Conservation (phyloP, 331 rosid genomes). For the Quercus tomentella region DNA sequence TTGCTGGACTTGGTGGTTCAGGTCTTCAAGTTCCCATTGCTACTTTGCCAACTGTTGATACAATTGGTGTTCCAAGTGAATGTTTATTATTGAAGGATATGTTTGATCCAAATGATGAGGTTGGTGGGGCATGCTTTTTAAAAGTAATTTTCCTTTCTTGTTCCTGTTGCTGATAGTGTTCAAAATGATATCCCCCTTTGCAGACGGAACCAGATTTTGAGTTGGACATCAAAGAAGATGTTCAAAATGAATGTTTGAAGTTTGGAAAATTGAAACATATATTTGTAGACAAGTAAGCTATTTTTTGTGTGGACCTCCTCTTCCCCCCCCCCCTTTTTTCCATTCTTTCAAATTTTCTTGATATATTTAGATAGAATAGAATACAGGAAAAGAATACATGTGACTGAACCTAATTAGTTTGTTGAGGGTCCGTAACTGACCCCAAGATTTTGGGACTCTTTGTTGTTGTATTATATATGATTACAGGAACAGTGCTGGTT, state of each 20-base stretch:
- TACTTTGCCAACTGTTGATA: slow-evolving; percentile 41
- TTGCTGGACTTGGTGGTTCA: slow-evolving; percentile 52
- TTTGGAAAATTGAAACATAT: slow-evolving; percentile 76
- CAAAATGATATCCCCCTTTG: slow-evolving; percentile 12
- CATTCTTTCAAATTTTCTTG: no score
- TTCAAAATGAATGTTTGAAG: slow-evolving; percentile 83
- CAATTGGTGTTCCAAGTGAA: slow-evolving; percentile 85
- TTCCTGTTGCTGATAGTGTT: slow-evolving; percentile 3
- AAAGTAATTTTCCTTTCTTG: not conserved
- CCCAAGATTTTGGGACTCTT: not conserved
- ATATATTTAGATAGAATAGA: no score
- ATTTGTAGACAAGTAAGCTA: slow-evolving; percentile 77
- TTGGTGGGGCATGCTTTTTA: slow-evolving; percentile 21
- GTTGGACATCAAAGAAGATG: slow-evolving; percentile 88
- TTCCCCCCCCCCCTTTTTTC: not conserved
- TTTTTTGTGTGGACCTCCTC: not conserved
- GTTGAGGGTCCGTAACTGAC: not conserved
- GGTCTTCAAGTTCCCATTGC: slow-evolving; percentile 56
- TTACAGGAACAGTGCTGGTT: slow-evolving; percentile 76
- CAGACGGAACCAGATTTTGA: slow-evolving; percentile 86
- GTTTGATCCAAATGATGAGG: slow-evolving; percentile 95
- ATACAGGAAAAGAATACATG: no score
- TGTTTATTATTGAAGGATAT: slow-evolving; percentile 79
- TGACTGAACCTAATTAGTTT: not conserved
- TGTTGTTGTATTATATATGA: not conserved